Evolutionary conservation across 495 filamentous ascomycete genomes (phyloP).

Genomic region (Cladorrhinum samala): DNA sequence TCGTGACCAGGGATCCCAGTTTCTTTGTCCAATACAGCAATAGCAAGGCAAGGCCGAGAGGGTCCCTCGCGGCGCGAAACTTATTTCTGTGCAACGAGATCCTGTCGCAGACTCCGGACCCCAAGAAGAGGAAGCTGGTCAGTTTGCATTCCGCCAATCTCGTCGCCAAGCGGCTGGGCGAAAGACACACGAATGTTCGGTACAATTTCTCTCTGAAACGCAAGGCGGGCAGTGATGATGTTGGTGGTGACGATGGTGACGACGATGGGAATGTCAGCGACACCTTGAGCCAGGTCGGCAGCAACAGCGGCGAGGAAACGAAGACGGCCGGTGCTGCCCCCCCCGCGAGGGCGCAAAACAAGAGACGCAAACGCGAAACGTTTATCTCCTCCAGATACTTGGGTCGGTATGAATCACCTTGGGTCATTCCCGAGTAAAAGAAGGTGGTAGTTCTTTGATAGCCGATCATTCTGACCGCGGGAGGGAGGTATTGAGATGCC

Average conservation of each 20-base stretch:
- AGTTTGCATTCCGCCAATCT: slow-evolving; percentile 67
- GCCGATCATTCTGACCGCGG: too few relatives aligned
- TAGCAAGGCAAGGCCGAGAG: neutral
- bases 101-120: slow-evolving; percentile 13
- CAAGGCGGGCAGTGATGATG: neutral
- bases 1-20: too few relatives aligned
- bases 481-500: too few relatives aligned
- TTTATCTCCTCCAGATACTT: too few relatives aligned
- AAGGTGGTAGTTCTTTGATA: too few relatives aligned
- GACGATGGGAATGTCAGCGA: too few relatives aligned
- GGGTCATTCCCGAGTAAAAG: too few relatives aligned
- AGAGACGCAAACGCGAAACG: too few relatives aligned
- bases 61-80: slow-evolving; percentile 7
- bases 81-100: slow-evolving; percentile 31
- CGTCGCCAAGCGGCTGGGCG: slow-evolving; percentile 57
- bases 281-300: neutral
- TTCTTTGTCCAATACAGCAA: too few relatives aligned
- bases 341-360: too few relatives aligned
- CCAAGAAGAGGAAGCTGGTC: slow-evolving; percentile 58
- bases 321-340: too few relatives aligned
- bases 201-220: slow-evolving; percentile 14
- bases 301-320: neutral
- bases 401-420: too few relatives aligned
- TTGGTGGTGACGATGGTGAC: neutral
- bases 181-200: slow-evolving; percentile 20